Conservation (phyloP, 345 rosid species). For the Moricandia arvensis region DNA sequence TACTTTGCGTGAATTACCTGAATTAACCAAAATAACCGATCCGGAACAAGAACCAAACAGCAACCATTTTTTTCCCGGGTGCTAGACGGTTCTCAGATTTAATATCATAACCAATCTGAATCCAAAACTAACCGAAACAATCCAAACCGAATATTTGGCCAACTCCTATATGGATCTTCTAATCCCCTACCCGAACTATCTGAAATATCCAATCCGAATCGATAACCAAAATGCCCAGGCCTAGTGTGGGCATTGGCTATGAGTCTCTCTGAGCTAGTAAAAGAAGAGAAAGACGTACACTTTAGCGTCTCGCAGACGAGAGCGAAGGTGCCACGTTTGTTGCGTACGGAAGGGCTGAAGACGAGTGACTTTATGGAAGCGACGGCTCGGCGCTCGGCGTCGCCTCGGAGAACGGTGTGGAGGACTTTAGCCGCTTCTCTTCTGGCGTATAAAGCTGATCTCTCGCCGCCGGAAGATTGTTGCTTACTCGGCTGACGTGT, state of each 20-base stretch:
- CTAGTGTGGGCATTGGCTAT: not conserved
- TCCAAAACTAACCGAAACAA: no score
- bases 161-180: no score
- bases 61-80: no score
- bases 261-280: not conserved
- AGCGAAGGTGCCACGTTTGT: slow-evolving; percentile 88
- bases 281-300: slow-evolving; percentile 36
- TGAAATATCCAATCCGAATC: no score
- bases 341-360: slow-evolving; percentile 67
- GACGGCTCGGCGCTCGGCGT: slow-evolving; percentile 70
- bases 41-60: no score
- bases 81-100: no score
- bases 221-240: no score
- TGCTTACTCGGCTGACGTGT: slow-evolving; percentile 7
- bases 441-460: slow-evolving; percentile 74
- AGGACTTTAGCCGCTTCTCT: slow-evolving; percentile 86
- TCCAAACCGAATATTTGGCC: no score
- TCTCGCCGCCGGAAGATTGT: slow-evolving; percentile 43
- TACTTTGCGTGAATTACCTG: no score
- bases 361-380: slow-evolving; percentile 83
- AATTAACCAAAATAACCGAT: no score
- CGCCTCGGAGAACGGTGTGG: slow-evolving; percentile 69
- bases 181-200: no score
- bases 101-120: no score
- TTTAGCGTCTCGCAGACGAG: slow-evolving; percentile 95